Evolutionary conservation across 306 rosid species (phyloP).

Genomic region (Quercus cerris): DNA sequence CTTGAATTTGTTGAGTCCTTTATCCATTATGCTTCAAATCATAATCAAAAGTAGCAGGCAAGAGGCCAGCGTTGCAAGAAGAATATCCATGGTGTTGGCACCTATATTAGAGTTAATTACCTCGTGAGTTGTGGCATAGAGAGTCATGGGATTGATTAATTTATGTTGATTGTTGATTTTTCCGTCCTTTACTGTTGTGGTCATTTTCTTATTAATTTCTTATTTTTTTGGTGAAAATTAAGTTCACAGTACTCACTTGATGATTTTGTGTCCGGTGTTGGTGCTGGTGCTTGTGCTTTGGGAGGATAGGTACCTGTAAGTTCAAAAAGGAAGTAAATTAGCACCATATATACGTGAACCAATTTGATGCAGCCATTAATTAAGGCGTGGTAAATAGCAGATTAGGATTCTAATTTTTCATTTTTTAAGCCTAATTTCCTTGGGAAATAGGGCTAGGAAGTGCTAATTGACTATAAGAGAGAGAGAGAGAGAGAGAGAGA

Average conservation of each 20-base stretch:
- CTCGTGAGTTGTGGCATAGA: not conserved
- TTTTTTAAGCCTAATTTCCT: no score
- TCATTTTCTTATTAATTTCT: not conserved
- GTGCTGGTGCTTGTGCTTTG: conserved; percentile 17
- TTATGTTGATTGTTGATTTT: not conserved
- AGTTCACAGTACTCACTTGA: not conserved
- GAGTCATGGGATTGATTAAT: not conserved
- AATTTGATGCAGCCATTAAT: no score
- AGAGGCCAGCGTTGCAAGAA: not conserved
- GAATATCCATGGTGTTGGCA: not conserved
- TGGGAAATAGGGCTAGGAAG: no score
- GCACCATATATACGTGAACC: no score
- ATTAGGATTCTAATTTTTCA: no score
- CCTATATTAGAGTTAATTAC: not conserved
- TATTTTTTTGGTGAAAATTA: not conserved
- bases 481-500: not conserved
- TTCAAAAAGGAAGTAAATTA: conserved; percentile 5
- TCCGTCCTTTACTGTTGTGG: not conserved
- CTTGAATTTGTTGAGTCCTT: not conserved
- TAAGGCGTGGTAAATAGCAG: no score
- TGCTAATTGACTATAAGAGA: no score
- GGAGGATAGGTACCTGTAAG: conserved; percentile 27
- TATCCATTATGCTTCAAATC: not conserved
- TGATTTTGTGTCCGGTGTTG: not conserved
- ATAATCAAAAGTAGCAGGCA: not conserved